Evolutionary conservation across 495 filamentous ascomycete genomes (phyloP), one percentile per base, ranked within the genome.

Genomic region (Thermochaetoides thermophila): DNA sequence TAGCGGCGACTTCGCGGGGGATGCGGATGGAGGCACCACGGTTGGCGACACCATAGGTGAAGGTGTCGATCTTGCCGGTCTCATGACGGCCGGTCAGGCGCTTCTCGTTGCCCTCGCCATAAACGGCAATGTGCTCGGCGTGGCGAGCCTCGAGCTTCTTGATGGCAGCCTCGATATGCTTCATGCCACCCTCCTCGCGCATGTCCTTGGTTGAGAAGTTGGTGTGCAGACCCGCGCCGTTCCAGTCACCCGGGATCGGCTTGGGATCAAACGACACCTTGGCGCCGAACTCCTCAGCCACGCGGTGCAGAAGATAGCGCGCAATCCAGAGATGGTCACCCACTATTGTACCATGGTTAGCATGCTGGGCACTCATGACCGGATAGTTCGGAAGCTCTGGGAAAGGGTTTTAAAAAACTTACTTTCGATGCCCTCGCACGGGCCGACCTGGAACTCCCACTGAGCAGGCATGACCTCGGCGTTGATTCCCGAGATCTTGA

Each of bases 401-500:
- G n/a, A n/a, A n/a, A n/a, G n/a, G n/a, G n/a, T n/a, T n/a, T n/a
- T n/a, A n/a, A n/a, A n/a, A 11, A 13, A 38, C 36, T 28, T 31
- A 44, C 40, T 57, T 55, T 83, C 73, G 53, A 97, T 96, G 30
- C 89, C 89, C 25, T 65, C 53, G 65, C 87, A 94, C 43, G 91
- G 91, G 41, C 91, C 89, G 50, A 97, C 81, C 61, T 97, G 89
- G 79, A 85, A 96, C 65, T 97, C 89, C 89, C 89, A 97, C 60
- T 97, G 89, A 39, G 81, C 85, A 36, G 89, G 84, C 43, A 48
- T 53, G 54, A 97, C 89, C 74, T 97, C 89, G 31, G 89, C 89
- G 64, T 97, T 97, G 66, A 87, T 94, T 61, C 89, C 89, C 20
- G 89, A 93, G 62, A 97, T 94, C 50, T 85, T 77, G 60, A 97